Base-by-base conservation (phyloP, 2,329 filamentous ascomycete species). In the Falciphora oryzae region DNA sequence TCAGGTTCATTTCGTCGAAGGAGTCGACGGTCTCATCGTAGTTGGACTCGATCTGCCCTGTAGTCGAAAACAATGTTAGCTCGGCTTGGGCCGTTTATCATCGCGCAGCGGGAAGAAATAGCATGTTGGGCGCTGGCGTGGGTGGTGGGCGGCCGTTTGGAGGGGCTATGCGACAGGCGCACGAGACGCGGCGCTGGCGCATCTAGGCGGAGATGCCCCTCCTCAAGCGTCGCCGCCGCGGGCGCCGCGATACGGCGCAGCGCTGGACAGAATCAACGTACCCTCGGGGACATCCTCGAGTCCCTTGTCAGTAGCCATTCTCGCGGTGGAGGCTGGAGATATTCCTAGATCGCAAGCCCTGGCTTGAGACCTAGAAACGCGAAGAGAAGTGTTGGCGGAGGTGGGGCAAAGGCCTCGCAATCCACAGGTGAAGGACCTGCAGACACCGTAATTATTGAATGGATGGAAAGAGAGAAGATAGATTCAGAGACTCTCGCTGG, bases 1-100 rank as follows among this genome's bases (percentile, higher is more conserved):
- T 97, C 76, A 99, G 88, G 83, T 89, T 89, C 95, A 99, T 99
- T 75, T 93, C 87, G 83, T 99, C 95, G 83, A 99, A 99, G 68
- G 93, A 97, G 83, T 99, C 96, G 81, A 95, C 94, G 76, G 94
- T 93, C 88, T 98, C 93, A 87, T 99, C 95, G 85, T 98, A 99
- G 92, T 99, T 99, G 79, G 93, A 97, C 88, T 99, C 96, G 87
- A 99, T 99, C 85, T 96, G 93, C 82, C 90, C 94, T 97, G 79
- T 75, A 78, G 66, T 66, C 35, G 63, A 65, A 57, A 56, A 67
- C 50, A 16, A 27, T 38, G 65, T 68, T 63, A 68, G 67, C 65
- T 58, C 27, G 5, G 11, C 18, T 22, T 28, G 6, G 7, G 14
- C 18, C 44, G 8, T 11, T 22, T 7, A 25, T 25, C 44, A 18